Evolutionary conservation across 2,329 filamentous ascomycete species (phyloP).

Genomic region (Mariannaea elegans): DNA sequence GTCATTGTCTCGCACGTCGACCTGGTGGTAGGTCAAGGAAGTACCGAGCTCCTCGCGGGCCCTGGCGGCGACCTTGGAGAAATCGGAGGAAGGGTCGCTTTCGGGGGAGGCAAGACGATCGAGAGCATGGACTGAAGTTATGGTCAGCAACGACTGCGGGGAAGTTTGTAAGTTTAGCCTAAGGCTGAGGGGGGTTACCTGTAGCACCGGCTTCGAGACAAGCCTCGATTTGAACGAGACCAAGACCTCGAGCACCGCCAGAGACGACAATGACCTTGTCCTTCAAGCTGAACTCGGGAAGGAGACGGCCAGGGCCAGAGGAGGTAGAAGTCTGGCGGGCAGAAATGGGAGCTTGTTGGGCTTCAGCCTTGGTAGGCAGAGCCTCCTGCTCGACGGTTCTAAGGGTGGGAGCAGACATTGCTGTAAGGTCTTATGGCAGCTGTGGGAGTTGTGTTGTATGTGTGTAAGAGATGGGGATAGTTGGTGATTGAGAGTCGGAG

Average conservation of each 20-base stretch:
- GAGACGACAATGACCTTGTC: conserved; percentile 81
- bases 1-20: conserved; percentile 80
- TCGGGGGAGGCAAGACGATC: conserved; percentile 67
- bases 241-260: conserved; percentile 79
- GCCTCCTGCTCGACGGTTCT: conserved; percentile 20
- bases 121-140: conserved; percentile 68
- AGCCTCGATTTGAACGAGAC: conserved; percentile 80
- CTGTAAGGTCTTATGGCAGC: too few species aligned
- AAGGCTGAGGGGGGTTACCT: conserved; percentile 50
- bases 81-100: conserved; percentile 59
- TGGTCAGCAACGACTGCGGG: conserved; percentile 17
- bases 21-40: conserved; percentile 76
- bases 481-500: background rate
- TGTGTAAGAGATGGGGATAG: background rate
- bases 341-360: conserved; percentile 16
- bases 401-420: conserved; percentile 15
- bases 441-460: background rate
- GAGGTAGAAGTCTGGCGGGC: conserved; percentile 29
- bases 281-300: conserved; percentile 80
- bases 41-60: conserved; percentile 72
- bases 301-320: conserved; percentile 39
- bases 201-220: conserved; percentile 81
- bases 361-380: conserved; percentile 17
- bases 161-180: too few species aligned
- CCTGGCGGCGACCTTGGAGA: conserved; percentile 70